These are phyloP conservation scores for Penicillium decumbens DNA, from an alignment of 2,329 filamentous ascomycete species.

Conservation along the genomic window DNA sequence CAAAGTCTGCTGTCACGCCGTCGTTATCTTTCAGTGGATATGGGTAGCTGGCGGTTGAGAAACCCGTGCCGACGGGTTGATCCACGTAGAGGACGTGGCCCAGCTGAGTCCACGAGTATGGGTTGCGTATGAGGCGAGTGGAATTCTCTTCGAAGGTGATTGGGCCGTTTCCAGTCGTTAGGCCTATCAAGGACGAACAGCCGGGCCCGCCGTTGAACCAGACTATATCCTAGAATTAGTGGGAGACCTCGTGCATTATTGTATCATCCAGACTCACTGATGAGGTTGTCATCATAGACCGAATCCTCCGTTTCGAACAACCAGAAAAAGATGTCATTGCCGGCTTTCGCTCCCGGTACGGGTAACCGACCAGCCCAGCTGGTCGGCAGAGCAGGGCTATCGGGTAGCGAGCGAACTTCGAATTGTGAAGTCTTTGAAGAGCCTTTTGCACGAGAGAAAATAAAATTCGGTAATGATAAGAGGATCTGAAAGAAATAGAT, in stretches of 20 bases:
- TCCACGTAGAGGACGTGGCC: conserved; percentile 38
- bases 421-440: conserved; percentile 20
- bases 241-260: background rate
- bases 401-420: conserved; percentile 29
- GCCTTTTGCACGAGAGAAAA: conserved; percentile 4
- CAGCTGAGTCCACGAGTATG: conserved; percentile 30
- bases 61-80: conserved; percentile 37
- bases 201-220: conserved; percentile 39
- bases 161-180: conserved; percentile 34
- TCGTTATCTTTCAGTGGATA: conserved; percentile 28
- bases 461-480: conserved; percentile 13
- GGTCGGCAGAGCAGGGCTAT: conserved; percentile 24
- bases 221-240: conserved; percentile 21
- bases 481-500: conserved; percentile 21
- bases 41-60: conserved; percentile 29
- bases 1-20: conserved; percentile 29
- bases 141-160: conserved; percentile 31
- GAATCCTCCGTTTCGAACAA: conserved; percentile 31
- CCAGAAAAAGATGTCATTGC: conserved; percentile 38
- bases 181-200: conserved; percentile 33
- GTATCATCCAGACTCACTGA: conserved; percentile 24
- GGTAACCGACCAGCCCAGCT: conserved; percentile 36
- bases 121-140: conserved; percentile 22
- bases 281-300: conserved; percentile 31
- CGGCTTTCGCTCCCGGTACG: conserved; percentile 25